Conservation (phyloP, 129 eudicot genomes). For the Chrysanthemum lavandulifolium region DNA sequence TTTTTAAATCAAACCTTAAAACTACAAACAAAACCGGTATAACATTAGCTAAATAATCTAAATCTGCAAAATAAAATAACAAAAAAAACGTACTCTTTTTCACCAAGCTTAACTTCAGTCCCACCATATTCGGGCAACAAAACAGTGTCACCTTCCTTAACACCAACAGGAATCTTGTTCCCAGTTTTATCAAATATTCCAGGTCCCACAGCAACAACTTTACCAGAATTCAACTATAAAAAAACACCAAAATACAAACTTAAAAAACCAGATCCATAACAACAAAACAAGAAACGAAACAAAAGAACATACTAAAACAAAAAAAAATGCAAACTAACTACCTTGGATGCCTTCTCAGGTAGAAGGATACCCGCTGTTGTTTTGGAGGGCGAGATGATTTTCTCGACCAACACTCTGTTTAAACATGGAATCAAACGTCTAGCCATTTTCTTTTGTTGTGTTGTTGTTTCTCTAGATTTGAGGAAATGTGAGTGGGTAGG, state of each 20-base stretch:
- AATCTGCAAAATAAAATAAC: not conserved
- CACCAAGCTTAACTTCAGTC: slow-evolving; percentile 78
- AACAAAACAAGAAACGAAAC: no score
- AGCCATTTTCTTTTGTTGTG: slow-evolving; percentile 48
- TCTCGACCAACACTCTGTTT: slow-evolving; percentile 86
- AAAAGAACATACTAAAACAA: not conserved
- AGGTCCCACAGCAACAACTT: slow-evolving; percentile 83
- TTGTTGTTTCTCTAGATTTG: not conserved
- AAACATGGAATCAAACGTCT: slow-evolving; percentile 78
- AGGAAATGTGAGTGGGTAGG: not conserved
- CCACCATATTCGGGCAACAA: slow-evolving; percentile 95
- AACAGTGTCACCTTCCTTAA: slow-evolving; percentile 93
- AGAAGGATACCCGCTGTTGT: slow-evolving; percentile 87
- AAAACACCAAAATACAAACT: not conserved
- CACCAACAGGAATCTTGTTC: slow-evolving; percentile 55
- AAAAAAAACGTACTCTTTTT: slow-evolving; percentile 59
- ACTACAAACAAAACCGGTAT: not conserved
- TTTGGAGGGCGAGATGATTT: slow-evolving; percentile 70
- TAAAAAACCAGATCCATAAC: slow-evolving; percentile 11
- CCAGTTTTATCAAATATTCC: slow-evolving; percentile 58
- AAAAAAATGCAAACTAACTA: not conserved
- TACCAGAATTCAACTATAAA: slow-evolving; percentile 78
- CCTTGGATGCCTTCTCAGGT: slow-evolving; percentile 84
- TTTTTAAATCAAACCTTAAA: no score
- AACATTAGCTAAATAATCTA: not conserved